phyloP scores from a whole-genome alignment of 768 basidiomycete genomes.

The Infundibulicybe gibba region DNA sequence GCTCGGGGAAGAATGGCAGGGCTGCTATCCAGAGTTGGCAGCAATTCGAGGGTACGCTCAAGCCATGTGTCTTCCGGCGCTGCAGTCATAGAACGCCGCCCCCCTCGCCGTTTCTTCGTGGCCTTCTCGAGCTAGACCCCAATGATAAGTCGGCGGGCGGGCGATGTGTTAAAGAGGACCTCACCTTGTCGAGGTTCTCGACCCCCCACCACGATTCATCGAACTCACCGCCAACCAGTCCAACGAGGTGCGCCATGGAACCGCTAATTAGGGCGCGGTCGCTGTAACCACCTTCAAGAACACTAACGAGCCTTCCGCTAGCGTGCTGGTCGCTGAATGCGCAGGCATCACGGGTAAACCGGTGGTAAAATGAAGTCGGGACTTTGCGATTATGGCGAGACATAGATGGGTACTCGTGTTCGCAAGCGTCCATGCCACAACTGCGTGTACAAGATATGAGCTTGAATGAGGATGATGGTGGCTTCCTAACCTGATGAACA shows the following conservation, averaged over 20 bases:
- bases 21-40: slow-evolving; percentile 37
- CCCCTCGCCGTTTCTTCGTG: slow-evolving; percentile 56
- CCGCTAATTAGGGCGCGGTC: slow-evolving; percentile 86
- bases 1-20: slow-evolving; percentile 1
- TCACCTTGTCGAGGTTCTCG: slow-evolving; percentile 57
- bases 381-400: slow-evolving; percentile 89
- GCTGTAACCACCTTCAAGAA: slow-evolving; percentile 94
- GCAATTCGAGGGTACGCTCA: slow-evolving; percentile 47
- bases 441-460: slow-evolving; percentile 30
- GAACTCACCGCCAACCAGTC: slow-evolving; percentile 41
- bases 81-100: slow-evolving; percentile 35
- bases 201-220: slow-evolving; percentile 63
- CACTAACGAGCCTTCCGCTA: slow-evolving; percentile 71
- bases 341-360: slow-evolving; percentile 72
- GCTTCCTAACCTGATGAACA: slow-evolving; percentile 76
- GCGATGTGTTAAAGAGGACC: no score
- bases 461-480: background rate
- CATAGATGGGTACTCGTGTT: slow-evolving; percentile 90
- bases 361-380: slow-evolving; percentile 80
- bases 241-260: slow-evolving; percentile 75
- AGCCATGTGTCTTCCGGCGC: slow-evolving; percentile 42
- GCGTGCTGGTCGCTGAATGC: slow-evolving; percentile 64
- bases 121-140: slow-evolving; percentile 56
- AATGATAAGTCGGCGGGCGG: no score
- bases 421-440: slow-evolving; percentile 92